These are phyloP conservation scores for Scleroderma citrinum DNA, from an alignment of 768 basidiomycete genomes.

Conservation along the genomic window DNA sequence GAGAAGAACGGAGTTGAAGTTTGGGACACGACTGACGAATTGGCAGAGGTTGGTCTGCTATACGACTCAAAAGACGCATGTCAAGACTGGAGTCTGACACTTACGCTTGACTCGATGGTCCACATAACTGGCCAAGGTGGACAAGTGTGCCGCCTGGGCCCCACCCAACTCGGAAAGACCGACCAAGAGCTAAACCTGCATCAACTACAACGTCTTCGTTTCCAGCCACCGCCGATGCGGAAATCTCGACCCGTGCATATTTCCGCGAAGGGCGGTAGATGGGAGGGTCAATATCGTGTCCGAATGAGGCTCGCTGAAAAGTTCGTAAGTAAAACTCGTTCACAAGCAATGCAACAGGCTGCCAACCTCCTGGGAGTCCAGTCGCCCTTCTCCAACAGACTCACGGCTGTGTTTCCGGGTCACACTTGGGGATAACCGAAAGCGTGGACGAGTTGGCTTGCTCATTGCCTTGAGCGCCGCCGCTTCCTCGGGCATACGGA, in stretches of 20 bases:
- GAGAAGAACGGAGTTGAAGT: slow-evolving; percentile 42
- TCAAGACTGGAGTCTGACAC: slow-evolving; percentile 22
- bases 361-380: slow-evolving; percentile 57
- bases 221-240: slow-evolving; percentile 58
- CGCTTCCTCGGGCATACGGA: slow-evolving; percentile 70
- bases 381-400: slow-evolving; percentile 66
- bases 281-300: slow-evolving; percentile 60
- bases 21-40: slow-evolving; percentile 53
- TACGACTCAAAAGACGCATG: slow-evolving; percentile 4
- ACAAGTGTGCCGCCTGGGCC: slow-evolving; percentile 74
- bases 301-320: slow-evolving; percentile 71
- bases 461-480: slow-evolving; percentile 55
- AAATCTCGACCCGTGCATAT: slow-evolving; percentile 67
- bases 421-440: slow-evolving; percentile 32
- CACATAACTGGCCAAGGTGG: slow-evolving; percentile 71
- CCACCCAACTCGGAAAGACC: slow-evolving; percentile 89
- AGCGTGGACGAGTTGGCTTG: slow-evolving; percentile 32
- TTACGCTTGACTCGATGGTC: slow-evolving; percentile 47
- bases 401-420: slow-evolving; percentile 74
- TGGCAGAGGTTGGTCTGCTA: slow-evolving; percentile 48
- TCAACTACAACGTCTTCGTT: slow-evolving; percentile 67
- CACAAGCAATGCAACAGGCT: neutral
- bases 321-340: neutral
- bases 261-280: slow-evolving; percentile 73
- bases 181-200: slow-evolving; percentile 78